These are phyloP conservation scores for Ogataea ramenticola DNA, from an alignment of 805 yeast genomes.

Conservation along the genomic window DNA sequence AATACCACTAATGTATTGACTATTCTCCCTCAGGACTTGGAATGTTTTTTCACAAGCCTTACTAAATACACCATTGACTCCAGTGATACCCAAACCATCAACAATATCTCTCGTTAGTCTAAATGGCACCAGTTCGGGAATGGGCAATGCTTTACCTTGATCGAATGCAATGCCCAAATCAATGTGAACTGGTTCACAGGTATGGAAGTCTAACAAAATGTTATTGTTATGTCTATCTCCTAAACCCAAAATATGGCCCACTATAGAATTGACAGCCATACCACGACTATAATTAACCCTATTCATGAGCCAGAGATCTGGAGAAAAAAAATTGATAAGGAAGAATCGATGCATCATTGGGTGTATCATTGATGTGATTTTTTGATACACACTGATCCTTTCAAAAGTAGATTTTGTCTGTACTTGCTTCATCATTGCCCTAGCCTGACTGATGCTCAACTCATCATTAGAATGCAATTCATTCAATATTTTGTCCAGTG, in stretches of 20 bases:
- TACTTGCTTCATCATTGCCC: slow-evolving; percentile 53
- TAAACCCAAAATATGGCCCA: slow-evolving; percentile 82
- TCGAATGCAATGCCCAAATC: slow-evolving; percentile 97
- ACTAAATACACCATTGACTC: slow-evolving; percentile 69
- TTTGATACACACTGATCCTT: slow-evolving; percentile 37
- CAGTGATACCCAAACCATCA: slow-evolving; percentile 91
- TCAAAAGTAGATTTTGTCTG: slow-evolving; percentile 39
- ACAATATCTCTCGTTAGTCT: slow-evolving; percentile 83
- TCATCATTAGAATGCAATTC: slow-evolving; percentile 54
- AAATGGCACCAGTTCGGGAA: slow-evolving; percentile 94
- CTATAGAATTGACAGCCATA: slow-evolving; percentile 75
- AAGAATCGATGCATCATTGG: slow-evolving; percentile 75
- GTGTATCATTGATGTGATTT: slow-evolving; percentile 40
- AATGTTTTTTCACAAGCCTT: slow-evolving; percentile 69
- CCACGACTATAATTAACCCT: slow-evolving; percentile 66
- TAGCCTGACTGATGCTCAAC: slow-evolving; percentile 47
- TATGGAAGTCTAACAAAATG: slow-evolving; percentile 66
- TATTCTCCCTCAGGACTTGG: slow-evolving; percentile 55
- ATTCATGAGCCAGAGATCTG: slow-evolving; percentile 68
- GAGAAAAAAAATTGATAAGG: slow-evolving; percentile 53
- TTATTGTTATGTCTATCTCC: slow-evolving; percentile 96
- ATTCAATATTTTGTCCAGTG: slow-evolving; percentile 61
- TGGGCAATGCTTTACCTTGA: slow-evolving; percentile 74
- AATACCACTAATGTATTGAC: slow-evolving; percentile 68
- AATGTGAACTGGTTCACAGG: slow-evolving; percentile 93